Evolutionary conservation across 2,329 filamentous ascomycete species (phyloP), one percentile per base, ranked within the genome.

Genomic region (Herpotrichia juniperi): DNA sequence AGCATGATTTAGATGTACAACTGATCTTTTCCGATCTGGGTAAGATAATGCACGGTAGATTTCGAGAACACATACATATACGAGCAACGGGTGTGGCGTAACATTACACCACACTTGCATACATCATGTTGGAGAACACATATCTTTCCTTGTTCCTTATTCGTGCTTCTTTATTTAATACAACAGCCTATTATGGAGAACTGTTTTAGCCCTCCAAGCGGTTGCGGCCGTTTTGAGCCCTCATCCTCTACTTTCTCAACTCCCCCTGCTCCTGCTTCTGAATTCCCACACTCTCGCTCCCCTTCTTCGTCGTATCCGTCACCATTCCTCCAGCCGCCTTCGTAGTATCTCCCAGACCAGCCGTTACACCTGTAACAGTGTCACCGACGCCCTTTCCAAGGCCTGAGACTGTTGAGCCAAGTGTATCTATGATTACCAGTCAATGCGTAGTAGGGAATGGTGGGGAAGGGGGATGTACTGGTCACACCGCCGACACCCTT

Each of bases 301-400:
- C 67, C 10, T 53, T 59, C 56, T 62, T 66, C 1, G 66, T 64
- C 12, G 68, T 69, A 51, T 67, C 65, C 10, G 50, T 59, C 7
- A 72, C 66, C 19, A 61, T 57, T 35, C 64, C 63, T 0, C 68
- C 68, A 0, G 66, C 68, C 30, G 68, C 67, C 42, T 72, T 72
- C 0, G 66, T 72, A 2, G 69, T 73, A 49, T 74, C 71, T 0
- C 71, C 71, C 16, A 71, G 16, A 0, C 69, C 71, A 42, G 63
- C 53, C 7, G 68, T 72, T 5, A 74, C 58, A 0, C 71, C 71
- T 8, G 62, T 62, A 22, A 74, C 63, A 1, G 68, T 70, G 53
- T 74, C 67, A 0, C 72, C 71, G 0, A 74, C 54, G 1, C 72
- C 71, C 50, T 72, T 73, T 0, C 71, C 71, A 9, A 69, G 55